A percentile compares a stretch with the other conserved stretches of the same genome.
phyloP scores from a whole-genome alignment of 495 filamentous ascomycete genomes.

The Xylaria scruposa region DNA sequence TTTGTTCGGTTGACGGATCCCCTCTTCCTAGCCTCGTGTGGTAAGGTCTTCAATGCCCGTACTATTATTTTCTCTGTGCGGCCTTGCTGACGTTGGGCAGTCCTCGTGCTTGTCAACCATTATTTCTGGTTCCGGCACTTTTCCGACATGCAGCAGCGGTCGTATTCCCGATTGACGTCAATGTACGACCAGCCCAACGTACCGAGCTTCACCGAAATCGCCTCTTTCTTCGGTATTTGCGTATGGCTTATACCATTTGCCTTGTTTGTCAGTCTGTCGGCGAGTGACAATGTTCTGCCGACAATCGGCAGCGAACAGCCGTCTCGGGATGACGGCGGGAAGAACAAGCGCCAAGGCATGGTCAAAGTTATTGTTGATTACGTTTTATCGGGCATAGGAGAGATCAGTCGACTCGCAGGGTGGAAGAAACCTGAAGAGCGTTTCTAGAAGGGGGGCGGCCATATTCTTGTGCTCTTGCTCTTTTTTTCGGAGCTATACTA shows the following conservation, averaged over 20 bases:
- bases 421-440: constrained; percentile 53
- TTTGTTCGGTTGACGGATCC: constrained; percentile 89
- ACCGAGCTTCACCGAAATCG: constrained; percentile 92
- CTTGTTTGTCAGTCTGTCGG: constrained; percentile 90
- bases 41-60: constrained; percentile 49
- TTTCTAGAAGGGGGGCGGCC: constrained; percentile 29
- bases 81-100: constrained; percentile 45
- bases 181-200: constrained; percentile 68
- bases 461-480: neutral
- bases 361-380: constrained; percentile 87
- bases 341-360: constrained; percentile 79
- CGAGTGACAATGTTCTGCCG: constrained; percentile 92
- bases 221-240: constrained; percentile 93
- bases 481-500: neutral
- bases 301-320: constrained; percentile 68
- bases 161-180: constrained; percentile 54
- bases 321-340: constrained; percentile 49
- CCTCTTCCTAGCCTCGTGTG: constrained; percentile 83
- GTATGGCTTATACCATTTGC: constrained; percentile 97
- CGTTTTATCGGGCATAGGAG: constrained; percentile 72
- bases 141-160: constrained; percentile 63
- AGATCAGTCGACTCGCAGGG: constrained; percentile 76
- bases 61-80: neutral
- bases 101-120: constrained; percentile 89
- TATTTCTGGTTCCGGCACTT: constrained; percentile 97